Base-by-base conservation (phyloP, 805 yeast species). In the Cyberlindnera suaveolens region DNA sequence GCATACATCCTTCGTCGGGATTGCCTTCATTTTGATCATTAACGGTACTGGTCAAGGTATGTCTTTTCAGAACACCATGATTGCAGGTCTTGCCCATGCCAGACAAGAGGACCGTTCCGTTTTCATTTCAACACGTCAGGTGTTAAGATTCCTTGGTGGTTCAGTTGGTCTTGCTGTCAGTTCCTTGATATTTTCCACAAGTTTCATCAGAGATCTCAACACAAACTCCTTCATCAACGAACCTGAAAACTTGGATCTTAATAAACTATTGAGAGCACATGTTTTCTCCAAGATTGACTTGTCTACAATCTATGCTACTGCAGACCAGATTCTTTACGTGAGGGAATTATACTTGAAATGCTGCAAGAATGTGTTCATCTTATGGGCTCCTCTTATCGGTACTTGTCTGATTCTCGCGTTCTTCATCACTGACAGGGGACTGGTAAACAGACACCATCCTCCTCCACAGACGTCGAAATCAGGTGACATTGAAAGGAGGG, bases 121-220 rank as follows among this genome's bases (percentile, higher is more conserved):
- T 11, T 76, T 76, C 13, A 77, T 78, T 9, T 68, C 80, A 3
- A 66, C 80, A 1, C 65, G 85, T 55, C 78, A 77, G 50, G 76
- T 77, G 19, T 51, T 75, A 38, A 62, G 85, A 42, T 72, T 80
- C 3, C 70, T 80, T 44, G 85, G 85, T 14, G 82, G 82, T n/a
- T 71, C 83, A 1, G 61, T 77, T 23, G 84, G 85, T 0, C 62
- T 78, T 31, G 81, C 83, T 1, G 58, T 74, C 11, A 39, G 48
- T 37, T 33, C 55, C 2, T 36, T 53, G 35, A 50, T 53, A 3
- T 53, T 50, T 73, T 18, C 52, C 1, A 40, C 37, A 6, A 40
- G 41, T 7, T 46, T 52, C 42, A 38, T 46, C 5, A 18, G 18
- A 34, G 31, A 41, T 18, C 39, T 52, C 23, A 31, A 43, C n/a